These are phyloP conservation scores for Candida morakotiae DNA, from an alignment of 805 yeast species.

Conservation along the genomic window DNA sequence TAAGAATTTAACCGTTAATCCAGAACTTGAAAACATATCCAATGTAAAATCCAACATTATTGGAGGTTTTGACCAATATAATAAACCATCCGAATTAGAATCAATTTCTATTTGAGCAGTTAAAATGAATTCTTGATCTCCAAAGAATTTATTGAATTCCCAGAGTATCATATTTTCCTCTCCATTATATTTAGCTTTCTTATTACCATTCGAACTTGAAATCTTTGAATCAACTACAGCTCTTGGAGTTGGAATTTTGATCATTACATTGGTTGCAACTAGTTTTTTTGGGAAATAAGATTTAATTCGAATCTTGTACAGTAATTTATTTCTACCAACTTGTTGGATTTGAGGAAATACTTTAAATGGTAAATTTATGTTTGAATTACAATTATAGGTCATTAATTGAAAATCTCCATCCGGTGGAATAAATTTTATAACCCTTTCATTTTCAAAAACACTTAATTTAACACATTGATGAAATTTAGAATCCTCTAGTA, in stretches of 20 bases:
- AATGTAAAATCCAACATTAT: slow-evolving; percentile 64
- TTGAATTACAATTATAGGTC: slow-evolving; percentile 51
- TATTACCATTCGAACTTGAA: slow-evolving; percentile 56
- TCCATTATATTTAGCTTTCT: slow-evolving; percentile 65
- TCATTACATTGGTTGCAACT: slow-evolving; percentile 57
- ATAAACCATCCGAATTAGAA: slow-evolving; percentile 10
- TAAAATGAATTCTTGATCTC: slow-evolving; percentile 59
- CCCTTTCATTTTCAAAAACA: slow-evolving; percentile 59
- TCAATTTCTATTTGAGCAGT: slow-evolving; percentile 49
- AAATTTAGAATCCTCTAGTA: slow-evolving; percentile 73
- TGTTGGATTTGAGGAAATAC: slow-evolving; percentile 52
- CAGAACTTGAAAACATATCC: slow-evolving; percentile 73
- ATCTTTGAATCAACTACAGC: slow-evolving; percentile 23
- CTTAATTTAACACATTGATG: slow-evolving; percentile 82
- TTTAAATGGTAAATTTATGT: slow-evolving; percentile 66
- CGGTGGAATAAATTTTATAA: slow-evolving; percentile 77
- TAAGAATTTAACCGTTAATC: slow-evolving; percentile 68
- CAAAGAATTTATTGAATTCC: slow-evolving; percentile 66
- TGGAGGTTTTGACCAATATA: slow-evolving; percentile 69
- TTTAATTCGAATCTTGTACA: slow-evolving; percentile 56
- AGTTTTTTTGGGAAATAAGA: slow-evolving; percentile 58
- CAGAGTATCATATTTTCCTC: slow-evolving; percentile 64
- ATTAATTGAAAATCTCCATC: slow-evolving; percentile 84
- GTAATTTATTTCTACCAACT: slow-evolving; percentile 42
- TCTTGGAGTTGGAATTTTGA: slow-evolving; percentile 66